A percentile compares a stretch with the other conserved stretches of the same genome.
Conservation (phyloP, 2,329 filamentous ascomycete species). For the Colletotrichum gloeosporioides region DNA sequence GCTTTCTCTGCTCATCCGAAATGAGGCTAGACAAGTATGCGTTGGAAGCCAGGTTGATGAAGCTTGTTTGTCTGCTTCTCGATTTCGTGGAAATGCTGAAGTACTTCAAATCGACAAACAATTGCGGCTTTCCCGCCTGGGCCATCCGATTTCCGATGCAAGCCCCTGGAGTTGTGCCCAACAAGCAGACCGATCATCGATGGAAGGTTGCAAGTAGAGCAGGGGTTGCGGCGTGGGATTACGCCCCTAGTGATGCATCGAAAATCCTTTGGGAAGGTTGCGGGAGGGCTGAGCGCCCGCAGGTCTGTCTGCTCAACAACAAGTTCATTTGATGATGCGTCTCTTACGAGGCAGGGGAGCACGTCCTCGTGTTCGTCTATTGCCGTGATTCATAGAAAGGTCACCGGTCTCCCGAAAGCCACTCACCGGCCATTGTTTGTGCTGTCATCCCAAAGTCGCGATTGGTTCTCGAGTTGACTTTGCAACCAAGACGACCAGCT, state of each 20-base stretch:
- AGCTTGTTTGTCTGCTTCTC: neutral
- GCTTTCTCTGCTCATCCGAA: neutral
- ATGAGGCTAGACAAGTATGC: neutral
- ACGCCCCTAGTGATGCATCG: neutral
- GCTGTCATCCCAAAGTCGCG: neutral
- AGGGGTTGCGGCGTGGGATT: neutral
- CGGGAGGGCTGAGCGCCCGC: conserved; percentile 1
- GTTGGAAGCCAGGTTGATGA: neutral
- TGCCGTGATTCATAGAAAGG: neutral
- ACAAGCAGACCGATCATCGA: neutral
- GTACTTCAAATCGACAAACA: neutral
- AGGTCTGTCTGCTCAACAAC: neutral
- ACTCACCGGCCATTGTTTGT: neutral
- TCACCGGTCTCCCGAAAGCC: neutral
- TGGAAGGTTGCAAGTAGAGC: neutral
- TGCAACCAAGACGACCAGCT: neutral
- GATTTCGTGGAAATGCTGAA: neutral
- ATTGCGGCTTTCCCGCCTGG: neutral
- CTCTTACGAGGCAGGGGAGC: neutral
- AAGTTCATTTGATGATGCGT: neutral
- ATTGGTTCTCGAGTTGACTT: neutral
- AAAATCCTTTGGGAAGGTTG: conserved; percentile 15
- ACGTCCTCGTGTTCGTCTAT: neutral
- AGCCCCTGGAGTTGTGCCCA: neutral
- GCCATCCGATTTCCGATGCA: neutral